These are phyloP conservation scores for Echium plantagineum DNA, from an alignment of 257 asterid species.

Conservation along the genomic window DNA sequence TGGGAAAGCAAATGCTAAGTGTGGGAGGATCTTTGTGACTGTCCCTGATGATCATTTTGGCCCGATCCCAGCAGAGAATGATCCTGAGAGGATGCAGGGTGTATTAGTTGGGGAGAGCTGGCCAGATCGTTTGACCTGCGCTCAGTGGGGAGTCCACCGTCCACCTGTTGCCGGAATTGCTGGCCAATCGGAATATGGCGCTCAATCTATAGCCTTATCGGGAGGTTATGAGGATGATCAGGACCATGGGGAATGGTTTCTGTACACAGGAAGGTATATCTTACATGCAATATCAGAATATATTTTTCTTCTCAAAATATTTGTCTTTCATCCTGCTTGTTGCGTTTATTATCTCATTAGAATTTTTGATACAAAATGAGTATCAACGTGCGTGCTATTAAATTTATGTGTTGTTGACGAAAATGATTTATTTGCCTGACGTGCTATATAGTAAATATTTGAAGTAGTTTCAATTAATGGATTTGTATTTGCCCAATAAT, in stretches of 20 bases:
- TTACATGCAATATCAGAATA: neutral
- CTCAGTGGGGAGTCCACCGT: constrained; percentile 87
- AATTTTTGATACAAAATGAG: too few relatives aligned
- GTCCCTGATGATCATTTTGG: constrained; percentile 74
- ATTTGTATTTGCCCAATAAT: too few relatives aligned
- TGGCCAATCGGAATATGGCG: constrained; percentile 47
- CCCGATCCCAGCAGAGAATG: constrained; percentile 62
- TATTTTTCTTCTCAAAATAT: neutral
- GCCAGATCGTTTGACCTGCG: constrained; percentile 37
- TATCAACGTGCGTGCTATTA: too few relatives aligned
- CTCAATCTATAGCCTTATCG: constrained; percentile 69
- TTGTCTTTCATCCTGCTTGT: too few relatives aligned
- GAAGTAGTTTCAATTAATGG: too few relatives aligned
- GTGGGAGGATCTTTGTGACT: constrained; percentile 67
- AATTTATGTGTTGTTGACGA: too few relatives aligned
- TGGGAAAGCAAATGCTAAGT: constrained; percentile 79
- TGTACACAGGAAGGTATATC: constrained; percentile 75
- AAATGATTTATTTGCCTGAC: too few relatives aligned
- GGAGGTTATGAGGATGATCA: constrained; percentile 93
- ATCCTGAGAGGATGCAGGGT: constrained; percentile 63
- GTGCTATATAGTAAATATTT: too few relatives aligned
- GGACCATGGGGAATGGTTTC: constrained; percentile 89
- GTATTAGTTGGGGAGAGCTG: constrained; percentile 74
- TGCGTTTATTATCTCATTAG: too few relatives aligned
- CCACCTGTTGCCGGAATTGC: constrained; percentile 61